Evolutionary conservation across 257 asterid species (phyloP), one percentile per base, ranked within the genome.

Genomic region (Solanum paucissectum): DNA sequence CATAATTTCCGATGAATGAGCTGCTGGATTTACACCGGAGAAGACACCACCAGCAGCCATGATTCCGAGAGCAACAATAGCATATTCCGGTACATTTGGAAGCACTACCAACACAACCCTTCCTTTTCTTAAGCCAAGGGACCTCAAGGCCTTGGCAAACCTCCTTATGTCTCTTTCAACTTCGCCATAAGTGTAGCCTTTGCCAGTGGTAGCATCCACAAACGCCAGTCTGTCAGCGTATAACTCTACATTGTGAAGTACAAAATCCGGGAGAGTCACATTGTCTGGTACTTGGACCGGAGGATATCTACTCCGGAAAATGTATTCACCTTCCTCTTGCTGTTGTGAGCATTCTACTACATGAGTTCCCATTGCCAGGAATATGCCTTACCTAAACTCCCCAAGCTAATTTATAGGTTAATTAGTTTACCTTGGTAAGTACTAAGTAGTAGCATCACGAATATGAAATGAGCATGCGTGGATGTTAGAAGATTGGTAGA

Each of bases 1-100:
- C 98, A 92, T 92, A 83, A 97, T 93, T 87, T 97, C 98, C 3
- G 96, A 92, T 20, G 91, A 88, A 89, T 93, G 98, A 23, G 94
- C 93, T 13, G 87, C 89, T 0, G 99, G 99, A 89, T 97, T 97
- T 52, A 98, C 97, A 46, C 99, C 98, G 3, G 99, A 97, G 87
- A 95, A 95, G 16, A 97, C 89, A 0, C 98, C 98, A 2, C 99
- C 98, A 10, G 98, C 98, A 3, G 96, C 95, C 99, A 97, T 97
- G 88, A 97, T 95, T 25, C 99, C 99, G 0, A 97, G 97, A 36
- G 99, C 98, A 77, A 97, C 89, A 37, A 90, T 92, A 21, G 94
- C 97, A 58, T 97, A 97, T 83, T 95, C 98, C 0, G 94, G 92
- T 74, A 95, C 93, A 18, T 97, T 97, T 10, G 98, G 98, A 83